Conservation (phyloP, 1,284 basidiomycete species). For the Wolfiporia cocos region DNA sequence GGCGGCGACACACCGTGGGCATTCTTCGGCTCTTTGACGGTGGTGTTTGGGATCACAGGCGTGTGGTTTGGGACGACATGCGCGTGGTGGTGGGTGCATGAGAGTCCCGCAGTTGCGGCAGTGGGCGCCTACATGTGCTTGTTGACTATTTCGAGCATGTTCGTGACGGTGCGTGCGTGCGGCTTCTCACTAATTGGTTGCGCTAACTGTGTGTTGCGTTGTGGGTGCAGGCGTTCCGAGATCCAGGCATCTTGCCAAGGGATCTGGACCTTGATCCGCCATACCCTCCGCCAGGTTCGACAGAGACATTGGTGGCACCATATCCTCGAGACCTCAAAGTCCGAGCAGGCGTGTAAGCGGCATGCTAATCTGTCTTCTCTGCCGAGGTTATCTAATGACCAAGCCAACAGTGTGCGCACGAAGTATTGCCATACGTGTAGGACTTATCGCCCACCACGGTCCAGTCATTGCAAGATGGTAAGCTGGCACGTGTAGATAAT, state of each 20-base stretch:
- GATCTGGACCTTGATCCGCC: constrained; percentile 82
- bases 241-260: constrained; percentile 88
- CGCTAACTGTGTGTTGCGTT: constrained; percentile 6
- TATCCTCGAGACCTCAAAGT: constrained; percentile 80
- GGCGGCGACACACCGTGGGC: constrained; percentile 84
- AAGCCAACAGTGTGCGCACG: constrained; percentile 60
- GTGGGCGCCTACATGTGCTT: constrained; percentile 74
- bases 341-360: constrained; percentile 67
- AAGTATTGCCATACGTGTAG: constrained; percentile 91
- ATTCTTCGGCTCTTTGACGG: constrained; percentile 56
- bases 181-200: constrained; percentile 2
- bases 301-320: constrained; percentile 56
- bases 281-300: constrained; percentile 51
- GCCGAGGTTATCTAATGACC: neutral
- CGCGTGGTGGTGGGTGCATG: constrained; percentile 81
- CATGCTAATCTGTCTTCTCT: neutral
- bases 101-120: constrained; percentile 69
- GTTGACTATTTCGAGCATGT: constrained; percentile 71
- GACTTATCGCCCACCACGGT: constrained; percentile 85
- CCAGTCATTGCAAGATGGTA: constrained; percentile 91
- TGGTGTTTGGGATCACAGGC: constrained; percentile 65
- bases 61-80: constrained; percentile 83
- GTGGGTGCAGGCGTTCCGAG: constrained; percentile 58
- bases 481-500: constrained; percentile 15
- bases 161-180: constrained; percentile 54